Percentiles rank a stretch among this genome's conserved stretches.
These are phyloP conservation scores for Coemansia sp. DNA, from an alignment of 192 early-diverging fungal genomes.

Conservation along the genomic window DNA sequence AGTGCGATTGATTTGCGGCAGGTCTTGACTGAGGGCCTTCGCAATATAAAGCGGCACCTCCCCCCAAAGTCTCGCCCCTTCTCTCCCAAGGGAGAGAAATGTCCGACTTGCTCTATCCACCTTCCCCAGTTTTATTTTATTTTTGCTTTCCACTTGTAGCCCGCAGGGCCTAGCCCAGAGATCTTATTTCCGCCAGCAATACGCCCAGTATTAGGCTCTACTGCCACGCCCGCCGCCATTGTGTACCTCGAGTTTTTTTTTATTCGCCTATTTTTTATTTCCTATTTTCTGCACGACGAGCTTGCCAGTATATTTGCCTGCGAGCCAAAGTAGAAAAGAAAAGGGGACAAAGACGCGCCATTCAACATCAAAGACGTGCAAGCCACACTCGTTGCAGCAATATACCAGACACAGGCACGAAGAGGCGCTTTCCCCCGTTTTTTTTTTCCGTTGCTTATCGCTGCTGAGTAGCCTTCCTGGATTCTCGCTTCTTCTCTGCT, in stretches of 20 bases:
- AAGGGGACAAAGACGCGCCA: background rate
- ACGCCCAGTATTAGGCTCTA: background rate
- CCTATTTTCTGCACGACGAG: too few relatives aligned
- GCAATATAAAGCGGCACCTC: too few relatives aligned
- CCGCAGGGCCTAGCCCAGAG: background rate
- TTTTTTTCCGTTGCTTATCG: constrained; percentile 12
- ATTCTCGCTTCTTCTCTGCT: background rate
- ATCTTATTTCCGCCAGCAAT: background rate
- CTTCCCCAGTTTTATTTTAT: too few relatives aligned
- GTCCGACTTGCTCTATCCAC: too few relatives aligned
- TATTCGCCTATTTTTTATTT: background rate
- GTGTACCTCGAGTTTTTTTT: background rate
- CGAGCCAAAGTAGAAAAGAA: background rate
- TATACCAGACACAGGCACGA: background rate
- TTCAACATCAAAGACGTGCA: constrained; percentile 4
- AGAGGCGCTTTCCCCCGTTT: constrained; percentile 12
- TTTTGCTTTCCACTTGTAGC: too few relatives aligned
- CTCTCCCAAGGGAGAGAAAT: too few relatives aligned
- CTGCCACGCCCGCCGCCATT: background rate
- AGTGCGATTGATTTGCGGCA: too few relatives aligned
- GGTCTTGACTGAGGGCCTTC: too few relatives aligned
- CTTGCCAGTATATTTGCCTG: background rate
- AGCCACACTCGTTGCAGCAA: constrained; percentile 3
- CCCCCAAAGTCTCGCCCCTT: too few relatives aligned
- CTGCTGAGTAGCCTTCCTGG: constrained; percentile 3